Conservation (phyloP, 768 basidiomycete genomes). For the Symmetrospora coprosmae region DNA sequence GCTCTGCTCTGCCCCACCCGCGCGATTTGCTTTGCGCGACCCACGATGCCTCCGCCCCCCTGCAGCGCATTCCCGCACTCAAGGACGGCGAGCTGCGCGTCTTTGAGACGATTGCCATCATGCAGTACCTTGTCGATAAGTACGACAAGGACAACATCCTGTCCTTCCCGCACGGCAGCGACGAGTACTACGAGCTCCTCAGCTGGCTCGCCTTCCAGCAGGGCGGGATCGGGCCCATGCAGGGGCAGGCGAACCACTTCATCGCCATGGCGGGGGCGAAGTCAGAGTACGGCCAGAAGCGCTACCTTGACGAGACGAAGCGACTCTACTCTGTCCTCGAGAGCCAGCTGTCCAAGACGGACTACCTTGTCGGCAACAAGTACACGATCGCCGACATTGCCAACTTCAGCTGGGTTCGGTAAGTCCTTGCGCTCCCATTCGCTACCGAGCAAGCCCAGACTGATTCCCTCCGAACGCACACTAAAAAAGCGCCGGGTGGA, state of each 20-base stretch:
- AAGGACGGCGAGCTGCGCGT: constrained; percentile 32
- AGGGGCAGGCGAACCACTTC: constrained; percentile 21
- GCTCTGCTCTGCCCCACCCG: constrained; percentile 34
- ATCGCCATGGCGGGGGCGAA: constrained; percentile 16
- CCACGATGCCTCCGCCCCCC: too few species aligned
- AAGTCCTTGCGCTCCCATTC: too few species aligned
- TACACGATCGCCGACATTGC: constrained; percentile 17
- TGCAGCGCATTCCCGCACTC: constrained; percentile 13
- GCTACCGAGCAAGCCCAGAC: too few species aligned
- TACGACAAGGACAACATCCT: constrained; percentile 34
- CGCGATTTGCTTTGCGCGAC: too few species aligned
- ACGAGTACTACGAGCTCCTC: constrained; percentile 18
- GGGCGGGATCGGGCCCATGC: constrained; percentile 16
- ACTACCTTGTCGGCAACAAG: constrained; percentile 15
- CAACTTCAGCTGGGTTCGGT: constrained; percentile 9
- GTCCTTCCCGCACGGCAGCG: constrained; percentile 49
- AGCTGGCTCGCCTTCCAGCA: constrained; percentile 3
- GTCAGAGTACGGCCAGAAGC: constrained; percentile 37
- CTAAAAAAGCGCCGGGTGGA: neutral
- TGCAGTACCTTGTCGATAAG: constrained; percentile 63
- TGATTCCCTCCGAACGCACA: too few species aligned
- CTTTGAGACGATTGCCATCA: constrained; percentile 52
- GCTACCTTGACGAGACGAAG: constrained; percentile 66
- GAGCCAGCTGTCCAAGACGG: constrained; percentile 47
- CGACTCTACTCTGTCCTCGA: constrained; percentile 72